These are phyloP conservation scores for Tilletiopsis washingtonensis DNA, from an alignment of 1,284 basidiomycete species.

Conservation along the genomic window DNA sequence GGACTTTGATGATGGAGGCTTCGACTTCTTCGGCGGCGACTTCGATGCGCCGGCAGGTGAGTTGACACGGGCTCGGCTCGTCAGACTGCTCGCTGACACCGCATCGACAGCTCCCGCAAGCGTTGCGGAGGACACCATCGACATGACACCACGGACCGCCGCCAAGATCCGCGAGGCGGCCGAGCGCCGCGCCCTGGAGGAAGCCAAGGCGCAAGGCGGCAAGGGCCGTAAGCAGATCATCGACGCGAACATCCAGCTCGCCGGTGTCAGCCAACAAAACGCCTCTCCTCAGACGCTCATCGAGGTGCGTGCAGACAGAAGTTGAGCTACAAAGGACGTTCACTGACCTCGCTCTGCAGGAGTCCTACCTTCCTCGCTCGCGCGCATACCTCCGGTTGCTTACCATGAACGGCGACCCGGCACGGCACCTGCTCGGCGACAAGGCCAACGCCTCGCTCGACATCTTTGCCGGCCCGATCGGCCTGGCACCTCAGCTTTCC, in stretches of 20 bases:
- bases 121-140: conserved; percentile 14
- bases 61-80: conserved; percentile 19
- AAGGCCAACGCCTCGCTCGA: conserved; percentile 55
- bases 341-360: too few species aligned
- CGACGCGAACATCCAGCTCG: conserved; percentile 53
- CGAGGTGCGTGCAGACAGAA: too few species aligned
- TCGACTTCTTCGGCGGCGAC: conserved; percentile 55
- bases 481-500: conserved; percentile 68
- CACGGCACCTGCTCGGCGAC: conserved; percentile 56
- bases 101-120: background rate
- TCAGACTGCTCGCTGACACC: too few species aligned
- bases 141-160: conserved; percentile 55
- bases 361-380: conserved; percentile 74
- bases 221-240: conserved; percentile 50
- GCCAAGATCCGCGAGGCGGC: conserved; percentile 43
- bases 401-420: conserved; percentile 74
- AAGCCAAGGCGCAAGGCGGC: conserved; percentile 14
- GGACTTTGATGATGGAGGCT: conserved; percentile 49
- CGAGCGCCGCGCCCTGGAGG: conserved; percentile 24
- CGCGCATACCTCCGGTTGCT: conserved; percentile 70
- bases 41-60: too few species aligned
- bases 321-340: too few species aligned
- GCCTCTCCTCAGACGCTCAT: too few species aligned
- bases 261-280: conserved; percentile 54
- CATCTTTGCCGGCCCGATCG: conserved; percentile 72